phyloP scores from a whole-genome alignment of 805 yeast species.

The Metschnikowia gruessii region DNA sequence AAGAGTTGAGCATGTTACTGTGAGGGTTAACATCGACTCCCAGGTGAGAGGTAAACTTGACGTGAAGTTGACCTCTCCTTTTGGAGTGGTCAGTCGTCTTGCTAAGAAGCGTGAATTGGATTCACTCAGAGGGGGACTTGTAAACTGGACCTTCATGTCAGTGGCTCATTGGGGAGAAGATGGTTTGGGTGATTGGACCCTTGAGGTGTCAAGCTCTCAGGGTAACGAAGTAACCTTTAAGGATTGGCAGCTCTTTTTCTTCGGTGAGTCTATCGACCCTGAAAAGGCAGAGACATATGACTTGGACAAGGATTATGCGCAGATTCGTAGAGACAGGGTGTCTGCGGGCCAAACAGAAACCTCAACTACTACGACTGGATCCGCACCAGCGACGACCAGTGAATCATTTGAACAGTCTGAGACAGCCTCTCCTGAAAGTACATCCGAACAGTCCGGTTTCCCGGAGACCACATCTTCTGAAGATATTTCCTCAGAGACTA shows the following conservation, averaged over 20 bases:
- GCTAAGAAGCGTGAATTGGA: slow-evolving; percentile 69
- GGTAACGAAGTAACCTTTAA: slow-evolving; percentile 41
- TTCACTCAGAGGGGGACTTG: slow-evolving; percentile 53
- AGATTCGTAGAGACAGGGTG: slow-evolving; percentile 31
- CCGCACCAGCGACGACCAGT: background rate
- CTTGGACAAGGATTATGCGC: slow-evolving; percentile 46
- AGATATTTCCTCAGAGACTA: too few relatives aligned
- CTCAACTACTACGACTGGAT: slow-evolving; percentile 2
- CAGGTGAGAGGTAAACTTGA: slow-evolving; percentile 66
- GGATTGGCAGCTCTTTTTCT: slow-evolving; percentile 75
- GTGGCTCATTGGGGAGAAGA: slow-evolving; percentile 97
- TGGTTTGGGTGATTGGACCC: slow-evolving; percentile 79
- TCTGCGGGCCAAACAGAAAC: slow-evolving; percentile 9
- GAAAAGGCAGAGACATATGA: slow-evolving; percentile 57
- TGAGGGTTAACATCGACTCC: slow-evolving; percentile 68
- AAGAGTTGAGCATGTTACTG: slow-evolving; percentile 80
- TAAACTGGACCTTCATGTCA: slow-evolving; percentile 88
- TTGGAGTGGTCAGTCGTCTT: slow-evolving; percentile 67
- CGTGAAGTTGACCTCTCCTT: slow-evolving; percentile 68
- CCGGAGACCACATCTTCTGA: background rate
- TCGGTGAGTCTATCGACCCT: slow-evolving; percentile 75
- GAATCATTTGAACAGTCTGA: background rate
- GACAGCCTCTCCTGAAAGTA: background rate
- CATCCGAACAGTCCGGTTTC: background rate
- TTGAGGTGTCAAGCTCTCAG: slow-evolving; percentile 52